These are phyloP conservation scores for Capronia epimyces DNA, from an alignment of 2,329 filamentous ascomycete species.

Conservation along the genomic window DNA sequence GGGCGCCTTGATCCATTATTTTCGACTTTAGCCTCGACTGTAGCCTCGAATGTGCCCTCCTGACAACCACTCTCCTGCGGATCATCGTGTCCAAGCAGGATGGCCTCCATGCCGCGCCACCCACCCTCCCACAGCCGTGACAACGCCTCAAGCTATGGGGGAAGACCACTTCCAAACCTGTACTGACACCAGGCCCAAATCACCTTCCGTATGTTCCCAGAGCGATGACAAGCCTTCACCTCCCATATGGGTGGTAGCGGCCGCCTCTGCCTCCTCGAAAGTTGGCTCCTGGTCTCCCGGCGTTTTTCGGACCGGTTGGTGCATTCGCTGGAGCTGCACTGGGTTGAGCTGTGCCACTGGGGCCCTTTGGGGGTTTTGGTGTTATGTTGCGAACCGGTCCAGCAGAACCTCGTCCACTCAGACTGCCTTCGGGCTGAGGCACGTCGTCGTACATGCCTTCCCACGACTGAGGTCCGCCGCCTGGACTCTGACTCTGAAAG, in stretches of 20 bases:
- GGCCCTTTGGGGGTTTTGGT: constrained; percentile 45
- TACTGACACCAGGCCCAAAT: not conserved
- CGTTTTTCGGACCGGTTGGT: constrained; percentile 93
- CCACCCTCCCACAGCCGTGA: not conserved
- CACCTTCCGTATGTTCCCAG: not conserved
- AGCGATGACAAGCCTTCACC: constrained; percentile 24
- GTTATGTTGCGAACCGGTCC: constrained; percentile 36
- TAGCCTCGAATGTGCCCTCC: no score
- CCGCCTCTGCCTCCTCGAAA: constrained; percentile 83
- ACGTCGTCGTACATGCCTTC: constrained; percentile 98
- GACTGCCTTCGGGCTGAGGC: constrained; percentile 65
- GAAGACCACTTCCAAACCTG: not conserved
- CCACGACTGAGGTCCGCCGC: constrained; percentile 74
- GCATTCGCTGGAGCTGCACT: constrained; percentile 67
- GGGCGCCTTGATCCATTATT: no score
- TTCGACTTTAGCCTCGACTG: no score
- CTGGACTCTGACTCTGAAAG: constrained; percentile 36
- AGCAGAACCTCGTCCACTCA: constrained; percentile 43
- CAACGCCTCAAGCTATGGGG: not conserved
- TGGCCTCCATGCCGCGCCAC: not conserved
- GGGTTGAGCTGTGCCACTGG: constrained; percentile 41
- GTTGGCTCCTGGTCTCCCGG: constrained; percentile 82
- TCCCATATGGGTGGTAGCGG: constrained; percentile 67
- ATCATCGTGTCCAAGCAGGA: no score
- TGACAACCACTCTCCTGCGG: no score